These are phyloP conservation scores for Emericellopsis terricola DNA, from an alignment of 495 filamentous ascomycete species.

Conservation along the genomic window DNA sequence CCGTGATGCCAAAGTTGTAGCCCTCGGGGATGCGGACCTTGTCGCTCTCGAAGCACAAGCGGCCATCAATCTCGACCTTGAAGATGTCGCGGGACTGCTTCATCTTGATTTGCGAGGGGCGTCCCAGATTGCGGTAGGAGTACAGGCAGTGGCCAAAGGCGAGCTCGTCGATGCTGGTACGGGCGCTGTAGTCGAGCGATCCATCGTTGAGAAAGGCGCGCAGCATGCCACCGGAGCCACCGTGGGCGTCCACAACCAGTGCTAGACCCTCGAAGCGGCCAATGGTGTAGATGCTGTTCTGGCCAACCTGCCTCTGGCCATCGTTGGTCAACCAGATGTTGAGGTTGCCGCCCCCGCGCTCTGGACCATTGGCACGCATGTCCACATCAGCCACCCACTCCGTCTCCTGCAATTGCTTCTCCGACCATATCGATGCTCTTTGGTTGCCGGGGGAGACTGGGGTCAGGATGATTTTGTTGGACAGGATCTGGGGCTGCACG, in stretches of 20 bases:
- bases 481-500: conserved; percentile 54
- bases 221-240: conserved; percentile 62
- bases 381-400: conserved; percentile 71
- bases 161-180: conserved; percentile 62
- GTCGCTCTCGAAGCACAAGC: conserved; percentile 66
- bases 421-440: conserved; percentile 67
- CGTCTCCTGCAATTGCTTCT: conserved; percentile 37
- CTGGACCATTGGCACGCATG: conserved; percentile 74
- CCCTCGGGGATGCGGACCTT: conserved; percentile 60
- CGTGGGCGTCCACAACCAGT: conserved; percentile 74
- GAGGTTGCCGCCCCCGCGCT: conserved; percentile 74
- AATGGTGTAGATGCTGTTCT: conserved; percentile 65
- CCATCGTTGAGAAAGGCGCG: conserved; percentile 93
- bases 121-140: conserved; percentile 77
- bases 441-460: conserved; percentile 75
- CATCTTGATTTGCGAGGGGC: conserved; percentile 59
- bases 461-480: conserved; percentile 82
- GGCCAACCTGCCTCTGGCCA: conserved; percentile 42
- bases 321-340: conserved; percentile 83
- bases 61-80: conserved; percentile 65
- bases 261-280: conserved; percentile 73
- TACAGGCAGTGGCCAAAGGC: conserved; percentile 92
- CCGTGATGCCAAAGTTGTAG: conserved; percentile 76
- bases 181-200: conserved; percentile 56
- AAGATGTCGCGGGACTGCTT: conserved; percentile 46